Percentiles rank a stretch among this genome's conserved stretches.
Conservation (phyloP, 2,329 filamentous ascomycete genomes). For the Fusarium sarcochroum region DNA sequence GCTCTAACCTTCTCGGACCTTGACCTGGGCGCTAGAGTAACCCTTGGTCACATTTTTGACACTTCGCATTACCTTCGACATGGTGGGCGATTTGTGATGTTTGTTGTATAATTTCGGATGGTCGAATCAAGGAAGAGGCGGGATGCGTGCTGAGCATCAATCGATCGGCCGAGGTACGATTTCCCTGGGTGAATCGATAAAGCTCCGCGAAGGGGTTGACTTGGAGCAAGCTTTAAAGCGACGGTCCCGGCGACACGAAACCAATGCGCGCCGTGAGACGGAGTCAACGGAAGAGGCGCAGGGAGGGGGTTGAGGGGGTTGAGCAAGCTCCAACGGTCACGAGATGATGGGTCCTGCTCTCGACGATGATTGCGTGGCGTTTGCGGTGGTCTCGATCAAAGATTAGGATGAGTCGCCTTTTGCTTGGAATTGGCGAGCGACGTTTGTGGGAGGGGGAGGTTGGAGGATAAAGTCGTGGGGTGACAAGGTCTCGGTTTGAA, state of each 20-base stretch:
- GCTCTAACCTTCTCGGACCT: constrained; percentile 91
- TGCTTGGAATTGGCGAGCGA: constrained; percentile 26
- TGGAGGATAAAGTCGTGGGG: constrained; percentile 43
- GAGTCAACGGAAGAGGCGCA: constrained; percentile 30
- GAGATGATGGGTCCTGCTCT: constrained; percentile 35
- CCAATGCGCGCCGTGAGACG: constrained; percentile 38
- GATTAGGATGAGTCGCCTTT: constrained; percentile 14
- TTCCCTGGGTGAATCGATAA: constrained; percentile 22
- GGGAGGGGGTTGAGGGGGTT: constrained; percentile 40
- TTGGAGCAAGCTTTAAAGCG: constrained; percentile 14
- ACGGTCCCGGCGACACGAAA: constrained; percentile 29
- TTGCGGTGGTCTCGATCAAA: constrained; percentile 26
- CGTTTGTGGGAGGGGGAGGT: constrained; percentile 36
- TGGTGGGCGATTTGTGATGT: constrained; percentile 60
- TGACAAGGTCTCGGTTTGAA: constrained; percentile 37
- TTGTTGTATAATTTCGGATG: constrained; percentile 13
- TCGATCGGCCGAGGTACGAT: constrained; percentile 38
- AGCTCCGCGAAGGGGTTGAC: constrained; percentile 13
- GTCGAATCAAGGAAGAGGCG: constrained; percentile 13
- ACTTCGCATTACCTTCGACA: constrained; percentile 97
- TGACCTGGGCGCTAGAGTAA: constrained; percentile 96
- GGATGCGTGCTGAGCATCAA: constrained; percentile 42
- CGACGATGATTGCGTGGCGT: constrained; percentile 28
- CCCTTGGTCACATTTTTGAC: constrained; percentile 99
- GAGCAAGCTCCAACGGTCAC: constrained; percentile 42